These are phyloP conservation scores for Rosa chinensis DNA, from an alignment of 306 rosid genomes.

Conservation along the genomic window DNA sequence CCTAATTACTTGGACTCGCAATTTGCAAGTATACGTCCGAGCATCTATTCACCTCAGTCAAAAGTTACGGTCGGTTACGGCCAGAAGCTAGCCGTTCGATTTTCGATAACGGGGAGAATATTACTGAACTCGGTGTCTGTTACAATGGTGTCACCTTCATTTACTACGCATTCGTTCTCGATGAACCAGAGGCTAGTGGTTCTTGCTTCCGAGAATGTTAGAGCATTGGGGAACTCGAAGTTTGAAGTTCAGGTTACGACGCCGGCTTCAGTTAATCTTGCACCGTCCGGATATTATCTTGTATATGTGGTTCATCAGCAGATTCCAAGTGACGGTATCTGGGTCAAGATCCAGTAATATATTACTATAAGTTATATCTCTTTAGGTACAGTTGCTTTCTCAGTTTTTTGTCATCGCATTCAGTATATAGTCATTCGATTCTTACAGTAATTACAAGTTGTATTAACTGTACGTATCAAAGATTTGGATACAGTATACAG, in stretches of 20 bases:
- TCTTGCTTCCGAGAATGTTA: constrained; percentile 23
- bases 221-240: constrained; percentile 10
- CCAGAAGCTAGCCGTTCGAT: constrained; percentile 20
- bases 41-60: constrained; percentile 24
- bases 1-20: constrained; percentile 34
- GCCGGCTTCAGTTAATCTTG: constrained; percentile 45
- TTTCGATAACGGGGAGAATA: constrained; percentile 15
- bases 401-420: neutral
- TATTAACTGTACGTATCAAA: neutral
- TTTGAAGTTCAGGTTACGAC: constrained; percentile 35
- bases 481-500: neutral
- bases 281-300: constrained; percentile 64
- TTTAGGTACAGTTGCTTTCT: neutral
- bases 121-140: constrained; percentile 30
- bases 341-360: constrained; percentile 31
- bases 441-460: neutral
- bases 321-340: constrained; percentile 59
- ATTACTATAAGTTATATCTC: neutral
- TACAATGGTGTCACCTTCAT: constrained; percentile 61
- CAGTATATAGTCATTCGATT: neutral
- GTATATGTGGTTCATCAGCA: constrained; percentile 47
- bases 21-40: constrained; percentile 26
- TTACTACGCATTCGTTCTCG: constrained; percentile 78
- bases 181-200: constrained; percentile 68
- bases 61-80: constrained; percentile 20